A percentile compares a stretch with the other conserved stretches of the same genome.
phyloP scores from a whole-genome alignment of 2,329 filamentous ascomycete species.

The Purpureocillium lavendulum region DNA sequence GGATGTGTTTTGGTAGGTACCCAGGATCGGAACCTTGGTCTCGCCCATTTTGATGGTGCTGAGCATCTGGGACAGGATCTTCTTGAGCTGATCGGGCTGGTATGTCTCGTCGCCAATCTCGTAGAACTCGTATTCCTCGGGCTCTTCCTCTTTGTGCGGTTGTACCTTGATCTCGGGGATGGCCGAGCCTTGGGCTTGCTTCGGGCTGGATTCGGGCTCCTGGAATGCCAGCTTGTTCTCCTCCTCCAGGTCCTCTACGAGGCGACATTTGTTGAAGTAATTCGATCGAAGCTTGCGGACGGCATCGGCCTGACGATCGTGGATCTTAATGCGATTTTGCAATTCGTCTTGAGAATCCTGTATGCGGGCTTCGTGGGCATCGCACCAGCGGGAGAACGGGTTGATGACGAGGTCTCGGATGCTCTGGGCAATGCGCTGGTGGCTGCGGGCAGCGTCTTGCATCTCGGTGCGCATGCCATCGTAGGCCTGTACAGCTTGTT shows the following conservation, averaged over 20 bases:
- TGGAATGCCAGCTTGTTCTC: slow-evolving; percentile 98
- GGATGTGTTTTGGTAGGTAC: slow-evolving; percentile 89
- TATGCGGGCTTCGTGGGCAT: slow-evolving; percentile 83
- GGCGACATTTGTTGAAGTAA: slow-evolving; percentile 97
- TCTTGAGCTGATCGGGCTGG: slow-evolving; percentile 78
- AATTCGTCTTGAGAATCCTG: slow-evolving; percentile 94
- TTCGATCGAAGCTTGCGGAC: slow-evolving; percentile 91
- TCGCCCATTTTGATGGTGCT: slow-evolving; percentile 81
- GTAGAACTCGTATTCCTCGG: slow-evolving; percentile 67
- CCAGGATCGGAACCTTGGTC: slow-evolving; percentile 89
- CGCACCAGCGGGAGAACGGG: slow-evolving; percentile 93
- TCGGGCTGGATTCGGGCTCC: slow-evolving; percentile 66
- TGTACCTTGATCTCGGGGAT: slow-evolving; percentile 87
- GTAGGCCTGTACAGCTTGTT: slow-evolving; percentile 57
- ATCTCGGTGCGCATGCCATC: slow-evolving; percentile 90
- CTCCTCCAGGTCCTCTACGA: slow-evolving; percentile 94
- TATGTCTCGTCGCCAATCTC: slow-evolving; percentile 91
- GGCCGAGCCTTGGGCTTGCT: slow-evolving; percentile 40
- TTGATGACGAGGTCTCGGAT: slow-evolving; percentile 93
- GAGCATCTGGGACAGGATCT: slow-evolving; percentile 79
- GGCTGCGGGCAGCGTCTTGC: slow-evolving; percentile 80
- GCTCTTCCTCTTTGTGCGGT: slow-evolving; percentile 52
- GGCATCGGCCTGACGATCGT: slow-evolving; percentile 82
- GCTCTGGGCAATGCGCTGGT: slow-evolving; percentile 92
- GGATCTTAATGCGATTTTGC: slow-evolving; percentile 80